Evolutionary conservation across 139 green algal species (phyloP), one percentile per base, ranked within the genome.

Genomic region (Micractinium conductrix): DNA sequence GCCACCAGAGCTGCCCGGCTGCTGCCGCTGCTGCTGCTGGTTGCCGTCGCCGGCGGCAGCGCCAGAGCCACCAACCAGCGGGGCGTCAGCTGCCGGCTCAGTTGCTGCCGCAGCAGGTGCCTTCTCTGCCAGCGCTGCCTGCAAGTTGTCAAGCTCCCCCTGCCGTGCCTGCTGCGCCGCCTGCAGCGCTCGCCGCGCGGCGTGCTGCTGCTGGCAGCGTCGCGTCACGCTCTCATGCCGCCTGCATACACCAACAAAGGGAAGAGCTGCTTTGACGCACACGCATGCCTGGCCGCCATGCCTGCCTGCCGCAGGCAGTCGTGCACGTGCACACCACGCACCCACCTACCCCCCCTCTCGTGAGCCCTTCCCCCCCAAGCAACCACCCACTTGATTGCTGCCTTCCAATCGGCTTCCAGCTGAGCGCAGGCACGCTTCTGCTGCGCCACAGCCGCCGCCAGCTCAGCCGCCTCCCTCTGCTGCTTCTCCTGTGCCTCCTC

Each of bases 171-270:
- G 30, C 28, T n/a, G 58, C 12, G 38, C 38, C 9, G 38, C 30
- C 10, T 43, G 58, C 58, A 74, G 58, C 26, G 73, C 40, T 0
- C 78, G 58, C 58, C 62, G 58, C 4, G 58, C 14, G 1, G 37
- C 58, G 28, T 74, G 58, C 30, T 83, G 78, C 40, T 55, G 55
- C 78, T 83, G 58, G 16, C 38, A 55, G 4, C n/a, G 58, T 38
- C 62, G 45, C 5, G 78, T 83, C 38, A 16, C 42, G 30, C 28
- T 43, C n/a, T 83, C 55, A 5, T 83, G 78, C 40, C 43, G 30
- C 78, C 58, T 83, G 71, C 50, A 55, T 2, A 50, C 44, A 30
- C 8, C 7, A 44, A 16, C 28, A 68, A 37, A 16, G 24, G 53
- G 5, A 62, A 24, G 53, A n/a, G n/a, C n/a, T n/a, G n/a, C n/a